Base-by-base conservation (phyloP, 441 rosid genomes). In the Melastoma candidum region DNA sequence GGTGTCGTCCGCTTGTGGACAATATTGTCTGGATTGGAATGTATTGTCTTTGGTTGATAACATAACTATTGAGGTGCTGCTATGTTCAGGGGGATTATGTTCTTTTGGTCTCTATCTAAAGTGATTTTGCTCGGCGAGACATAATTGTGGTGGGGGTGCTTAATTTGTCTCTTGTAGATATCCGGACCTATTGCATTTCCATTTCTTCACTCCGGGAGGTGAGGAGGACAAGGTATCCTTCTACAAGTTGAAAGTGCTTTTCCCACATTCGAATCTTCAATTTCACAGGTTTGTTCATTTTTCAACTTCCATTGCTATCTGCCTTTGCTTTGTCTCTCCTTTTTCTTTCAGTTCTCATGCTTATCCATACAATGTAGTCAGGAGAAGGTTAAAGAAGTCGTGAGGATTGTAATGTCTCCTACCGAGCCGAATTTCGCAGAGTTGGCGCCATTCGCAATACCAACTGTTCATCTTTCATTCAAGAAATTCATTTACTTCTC, bases 241-340 rank as follows among this genome's bases (percentile, higher is more conserved):
- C 51, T 73, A 56, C 56, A 73, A 68, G 71, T 51, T 77, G 74
- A 73, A 77, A 66, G 81, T 77, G 17, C 49, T 77, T 43, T 77
- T 77, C 56, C 78, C 78, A 53, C 54, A 71, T 61, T 59, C 78
- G 58, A 71, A 71, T 46, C 68, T 77, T 58, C 65, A 73, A 58
- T 48, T 77, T 64, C 69, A 58, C 22, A 69, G 76, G 81, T 73
- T 55, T 63, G 68, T 26, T 26, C n/a, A 46, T 61, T 14, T 44
- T 43, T 54, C 24, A 11, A 9, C 11, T 26, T 39, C 41, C 46
- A 48, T 41, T 17, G 2, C 29, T 56, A 25, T 46, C 36, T 29
- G 36, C 5, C 36, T 44, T 26, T 43, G 54, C 44, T 57, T 43
- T 56, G 53, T 57, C 41, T 43, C 57, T 3, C 55, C 61, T 47